Conservation (phyloP, 352 stramenopile species). For the Pythium aristosporum region DNA sequence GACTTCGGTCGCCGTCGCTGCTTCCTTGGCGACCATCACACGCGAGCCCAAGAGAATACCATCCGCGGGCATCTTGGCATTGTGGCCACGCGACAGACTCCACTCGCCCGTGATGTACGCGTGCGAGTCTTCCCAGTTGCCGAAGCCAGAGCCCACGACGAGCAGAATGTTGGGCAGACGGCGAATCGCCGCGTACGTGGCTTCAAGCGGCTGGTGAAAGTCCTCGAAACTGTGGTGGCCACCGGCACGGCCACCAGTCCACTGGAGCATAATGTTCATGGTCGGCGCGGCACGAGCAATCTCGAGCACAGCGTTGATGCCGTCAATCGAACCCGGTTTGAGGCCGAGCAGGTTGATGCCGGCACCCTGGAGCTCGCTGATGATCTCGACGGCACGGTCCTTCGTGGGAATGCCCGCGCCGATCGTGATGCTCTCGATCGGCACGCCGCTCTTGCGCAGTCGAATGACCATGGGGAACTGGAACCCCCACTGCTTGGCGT, state of each 20-base stretch:
- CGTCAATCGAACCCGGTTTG: slow-evolving; percentile 81
- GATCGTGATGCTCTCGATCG: slow-evolving; percentile 89
- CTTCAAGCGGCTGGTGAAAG: slow-evolving; percentile 77
- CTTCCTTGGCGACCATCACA: slow-evolving; percentile 87
- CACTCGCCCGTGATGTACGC: slow-evolving; percentile 84
- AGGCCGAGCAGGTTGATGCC: slow-evolving; percentile 84
- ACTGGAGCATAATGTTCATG: slow-evolving; percentile 87
- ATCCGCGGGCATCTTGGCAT: slow-evolving; percentile 75
- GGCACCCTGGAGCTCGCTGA: slow-evolving; percentile 53
- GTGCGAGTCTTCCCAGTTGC: slow-evolving; percentile 79
- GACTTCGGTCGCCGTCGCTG: slow-evolving; percentile 76
- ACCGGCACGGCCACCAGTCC: slow-evolving; percentile 81
- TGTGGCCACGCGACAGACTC: slow-evolving; percentile 52
- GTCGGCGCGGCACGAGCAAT: slow-evolving; percentile 57
- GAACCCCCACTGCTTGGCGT: slow-evolving; percentile 88
- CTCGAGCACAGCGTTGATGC: slow-evolving; percentile 74
- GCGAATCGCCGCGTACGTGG: slow-evolving; percentile 76
- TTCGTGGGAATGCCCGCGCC: slow-evolving; percentile 78
- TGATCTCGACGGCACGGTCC: slow-evolving; percentile 80
- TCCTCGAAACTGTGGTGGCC: slow-evolving; percentile 90
- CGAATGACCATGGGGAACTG: slow-evolving; percentile 88
- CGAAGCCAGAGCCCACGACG: slow-evolving; percentile 85
- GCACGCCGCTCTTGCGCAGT: slow-evolving; percentile 69
- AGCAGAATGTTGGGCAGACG: slow-evolving; percentile 80
- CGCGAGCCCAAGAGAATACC: slow-evolving; percentile 82